Base-by-base conservation (phyloP, 2,329 filamentous ascomycete species). In the Trichoderma pleuroti region DNA sequence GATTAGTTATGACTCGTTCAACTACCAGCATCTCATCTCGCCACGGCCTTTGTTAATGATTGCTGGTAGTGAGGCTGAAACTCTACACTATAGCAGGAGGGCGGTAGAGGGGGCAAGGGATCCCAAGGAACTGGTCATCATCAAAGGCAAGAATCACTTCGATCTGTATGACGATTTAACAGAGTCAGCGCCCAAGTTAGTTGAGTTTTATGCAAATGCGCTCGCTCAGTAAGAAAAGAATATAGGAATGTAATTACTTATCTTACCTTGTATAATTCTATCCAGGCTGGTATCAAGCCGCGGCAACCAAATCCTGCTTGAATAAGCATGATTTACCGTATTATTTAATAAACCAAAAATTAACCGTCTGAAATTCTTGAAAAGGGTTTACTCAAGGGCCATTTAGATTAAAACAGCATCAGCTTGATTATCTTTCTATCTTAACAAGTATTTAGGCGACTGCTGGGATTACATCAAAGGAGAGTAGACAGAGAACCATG, bases 21-120 rank as follows among this genome's bases (percentile, higher is more conserved):
- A 32, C 8, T 72, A 66, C 16, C 59, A 70, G 28, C 28, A 72
- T 24, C 49, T 71, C n/a, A 74, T 74, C 42, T 39, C 70, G 3
- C 72, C 72, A 7, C 36, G 72, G 21, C 72, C 72, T 18, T 46
- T 74, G 4, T 30, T 74, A 46, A 74, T 74, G 72, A 70, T 74
- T 65, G 72, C 59, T 1, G 72, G 72, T 11, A 61, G 52, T 4
- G 21, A 75, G 63, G 70, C 70, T 8, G 61, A 73, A 24, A 71
- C 72, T 18, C 36, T 62, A 7, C 57, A 71, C 28, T 67, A 72
- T 14, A 71, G 70, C 18, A 28, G 68, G 49, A 36, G 32, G 3
- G 70, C 72, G 2, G 16, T 72, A n/a, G 60, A 39, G 4, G 28
- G 28, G 11, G 70, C 73, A 14, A 70, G 24, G 36, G 65, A 72